Conservation (phyloP, 352 stramenopile genomes). For the Elongisporangium senticosum region DNA sequence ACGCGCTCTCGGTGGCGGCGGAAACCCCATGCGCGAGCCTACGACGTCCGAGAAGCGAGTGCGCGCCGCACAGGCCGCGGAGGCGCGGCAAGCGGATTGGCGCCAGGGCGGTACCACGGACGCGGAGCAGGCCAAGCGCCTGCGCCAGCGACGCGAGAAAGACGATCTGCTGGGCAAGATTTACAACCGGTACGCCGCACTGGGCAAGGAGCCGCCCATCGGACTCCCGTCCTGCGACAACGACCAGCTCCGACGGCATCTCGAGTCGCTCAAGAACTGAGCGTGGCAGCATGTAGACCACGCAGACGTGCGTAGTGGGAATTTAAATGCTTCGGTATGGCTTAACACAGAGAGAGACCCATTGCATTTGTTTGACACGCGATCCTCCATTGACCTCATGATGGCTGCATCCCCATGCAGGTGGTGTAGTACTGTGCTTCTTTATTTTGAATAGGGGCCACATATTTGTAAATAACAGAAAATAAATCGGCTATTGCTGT, state of each 20-base stretch:
- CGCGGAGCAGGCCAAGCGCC: slow-evolving; percentile 54
- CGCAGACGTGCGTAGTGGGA: background rate
- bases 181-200: slow-evolving; percentile 66
- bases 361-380: background rate
- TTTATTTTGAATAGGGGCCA: too few relatives aligned
- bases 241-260: slow-evolving; percentile 69
- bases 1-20: slow-evolving; percentile 4
- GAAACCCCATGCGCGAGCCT: slow-evolving; percentile 24
- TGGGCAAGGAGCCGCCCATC: slow-evolving; percentile 77
- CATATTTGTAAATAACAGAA: background rate
- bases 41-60: slow-evolving; percentile 63
- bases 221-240: slow-evolving; percentile 73
- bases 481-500: background rate
- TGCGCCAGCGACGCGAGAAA: slow-evolving; percentile 70
- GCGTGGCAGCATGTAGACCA: background rate
- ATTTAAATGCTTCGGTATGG: background rate
- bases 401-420: too few relatives aligned
- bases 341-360: background rate
- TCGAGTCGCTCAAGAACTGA: slow-evolving; percentile 38
- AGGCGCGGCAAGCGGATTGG: slow-evolving; percentile 63
- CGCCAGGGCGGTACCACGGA: slow-evolving; percentile 63
- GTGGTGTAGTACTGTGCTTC: too few relatives aligned
- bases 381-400: too few relatives aligned
- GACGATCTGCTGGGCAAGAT: slow-evolving; percentile 82
- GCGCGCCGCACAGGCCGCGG: slow-evolving; percentile 55